A percentile compares a stretch with the other conserved stretches of the same genome.
Evolutionary conservation across 495 filamentous ascomycete genomes (phyloP).

Genomic region (Penicillium pancosmium): DNA sequence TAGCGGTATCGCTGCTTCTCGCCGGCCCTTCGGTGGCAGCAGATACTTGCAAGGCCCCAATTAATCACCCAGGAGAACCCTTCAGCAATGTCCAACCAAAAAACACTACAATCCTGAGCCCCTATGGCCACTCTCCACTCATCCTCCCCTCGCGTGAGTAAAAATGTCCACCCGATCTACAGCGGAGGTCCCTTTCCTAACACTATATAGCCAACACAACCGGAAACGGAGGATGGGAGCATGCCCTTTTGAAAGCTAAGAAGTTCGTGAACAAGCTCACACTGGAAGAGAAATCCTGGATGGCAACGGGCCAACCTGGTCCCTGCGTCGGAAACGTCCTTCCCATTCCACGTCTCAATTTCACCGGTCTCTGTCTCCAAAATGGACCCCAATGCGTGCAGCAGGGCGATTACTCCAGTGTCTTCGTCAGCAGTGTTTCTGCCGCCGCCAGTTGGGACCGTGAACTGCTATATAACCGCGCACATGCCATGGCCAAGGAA

Average conservation of each 20-base stretch:
- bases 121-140: conserved; percentile 28
- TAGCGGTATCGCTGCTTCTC: conserved; percentile 1
- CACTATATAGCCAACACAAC: conserved; percentile 14
- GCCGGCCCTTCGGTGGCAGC: not conserved
- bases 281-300: conserved; percentile 77
- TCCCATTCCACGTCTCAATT: conserved; percentile 43
- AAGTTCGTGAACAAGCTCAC: conserved; percentile 74
- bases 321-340: conserved; percentile 79
- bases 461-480: conserved; percentile 62
- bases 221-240: conserved; percentile 65
- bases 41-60: not conserved
- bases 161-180: not conserved
- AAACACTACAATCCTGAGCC: conserved; percentile 28
- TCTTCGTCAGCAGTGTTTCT: conserved; percentile 58
- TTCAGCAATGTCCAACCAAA: conserved; percentile 31
- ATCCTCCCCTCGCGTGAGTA: conserved; percentile 29
- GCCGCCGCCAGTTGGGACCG: conserved; percentile 72
- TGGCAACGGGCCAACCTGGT: conserved; percentile 73
- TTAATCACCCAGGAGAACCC: conserved; percentile 1
- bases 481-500: conserved; percentile 63
- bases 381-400: conserved; percentile 58
- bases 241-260: conserved; percentile 68
- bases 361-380: conserved; percentile 56
- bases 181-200: conserved; percentile 3
- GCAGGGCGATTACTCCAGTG: conserved; percentile 51